These are phyloP conservation scores for Pythium aquatile DNA, from an alignment of 352 stramenopile genomes.

Conservation along the genomic window DNA sequence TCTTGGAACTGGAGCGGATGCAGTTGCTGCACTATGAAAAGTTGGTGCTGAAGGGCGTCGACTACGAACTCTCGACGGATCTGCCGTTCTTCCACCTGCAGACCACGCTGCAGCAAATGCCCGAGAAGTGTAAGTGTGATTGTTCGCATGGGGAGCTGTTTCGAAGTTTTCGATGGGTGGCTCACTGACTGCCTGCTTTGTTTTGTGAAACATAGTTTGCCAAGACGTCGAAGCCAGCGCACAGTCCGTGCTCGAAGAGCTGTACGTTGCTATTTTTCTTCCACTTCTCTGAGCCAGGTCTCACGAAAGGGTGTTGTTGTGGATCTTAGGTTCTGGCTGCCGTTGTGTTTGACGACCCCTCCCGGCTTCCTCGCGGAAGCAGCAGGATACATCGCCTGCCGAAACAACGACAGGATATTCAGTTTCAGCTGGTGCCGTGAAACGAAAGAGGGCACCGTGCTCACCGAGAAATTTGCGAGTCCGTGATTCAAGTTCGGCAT, in stretches of 20 bases:
- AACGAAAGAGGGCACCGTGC: conserved; percentile 41
- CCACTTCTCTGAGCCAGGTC: no score
- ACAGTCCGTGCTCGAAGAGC: conserved; percentile 57
- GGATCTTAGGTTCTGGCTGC: conserved; percentile 57
- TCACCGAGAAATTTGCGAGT: conserved; percentile 73
- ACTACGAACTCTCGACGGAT: conserved; percentile 78
- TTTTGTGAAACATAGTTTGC: conserved; percentile 34
- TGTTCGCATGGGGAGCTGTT: not conserved
- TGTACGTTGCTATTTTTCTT: conserved; percentile 32
- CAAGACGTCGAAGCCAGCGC: conserved; percentile 46
- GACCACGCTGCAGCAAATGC: conserved; percentile 61
- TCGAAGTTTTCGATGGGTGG: not conserved
- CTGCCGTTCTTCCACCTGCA: conserved; percentile 77
- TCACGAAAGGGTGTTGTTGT: not conserved
- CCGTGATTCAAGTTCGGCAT: conserved; percentile 18
- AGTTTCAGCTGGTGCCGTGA: conserved; percentile 76
- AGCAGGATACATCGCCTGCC: conserved; percentile 73
- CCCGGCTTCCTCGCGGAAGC: conserved; percentile 64
- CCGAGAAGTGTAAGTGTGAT: conserved; percentile 57
- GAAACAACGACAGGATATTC: conserved; percentile 74
- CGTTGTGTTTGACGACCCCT: conserved; percentile 52
- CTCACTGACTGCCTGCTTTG: conserved; percentile 1
- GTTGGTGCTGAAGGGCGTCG: conserved; percentile 76
- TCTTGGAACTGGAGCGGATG: conserved; percentile 84
- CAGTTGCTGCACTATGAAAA: conserved; percentile 86